Evolutionary conservation across 345 rosid species (phyloP).

Genomic region (Garcia nutans): DNA sequence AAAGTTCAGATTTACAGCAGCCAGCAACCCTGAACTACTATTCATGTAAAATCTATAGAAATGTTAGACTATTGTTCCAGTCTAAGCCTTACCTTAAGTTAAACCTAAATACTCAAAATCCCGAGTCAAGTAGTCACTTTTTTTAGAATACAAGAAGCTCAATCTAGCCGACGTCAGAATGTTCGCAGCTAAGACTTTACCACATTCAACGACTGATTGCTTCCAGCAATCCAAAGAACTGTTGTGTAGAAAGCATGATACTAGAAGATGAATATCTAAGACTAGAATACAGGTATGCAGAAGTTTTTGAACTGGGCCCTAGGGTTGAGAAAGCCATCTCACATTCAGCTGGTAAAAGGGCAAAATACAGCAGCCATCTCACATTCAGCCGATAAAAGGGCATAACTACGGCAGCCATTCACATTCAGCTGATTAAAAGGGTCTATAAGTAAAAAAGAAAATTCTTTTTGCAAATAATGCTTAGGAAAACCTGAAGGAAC

Average conservation of each 20-base stretch:
- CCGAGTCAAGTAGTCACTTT: not conserved
- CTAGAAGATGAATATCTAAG: slow-evolving; percentile 6
- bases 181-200: not conserved
- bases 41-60: not conserved
- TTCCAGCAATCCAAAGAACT: slow-evolving; percentile 1
- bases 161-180: slow-evolving; percentile 12
- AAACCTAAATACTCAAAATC: not conserved
- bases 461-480: slow-evolving; percentile 24
- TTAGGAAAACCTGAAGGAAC: slow-evolving; percentile 50
- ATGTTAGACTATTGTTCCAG: not conserved
- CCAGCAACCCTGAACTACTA: not conserved
- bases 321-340: slow-evolving; percentile 3
- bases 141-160: slow-evolving; percentile 1
- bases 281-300: not conserved
- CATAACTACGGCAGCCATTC: slow-evolving; percentile 1
- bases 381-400: slow-evolving; percentile 10
- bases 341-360: slow-evolving; percentile 9
- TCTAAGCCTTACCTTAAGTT: not conserved
- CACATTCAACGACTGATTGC: not conserved
- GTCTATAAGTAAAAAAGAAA: not conserved
- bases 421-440: slow-evolving; percentile 9
- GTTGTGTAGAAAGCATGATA: not conserved
- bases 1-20: not conserved
- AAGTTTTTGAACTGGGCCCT: slow-evolving; percentile 2
- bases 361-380: slow-evolving; percentile 2